phyloP scores from a whole-genome alignment of 2,329 filamentous ascomycete species.

The Graphilbum sp. region DNA sequence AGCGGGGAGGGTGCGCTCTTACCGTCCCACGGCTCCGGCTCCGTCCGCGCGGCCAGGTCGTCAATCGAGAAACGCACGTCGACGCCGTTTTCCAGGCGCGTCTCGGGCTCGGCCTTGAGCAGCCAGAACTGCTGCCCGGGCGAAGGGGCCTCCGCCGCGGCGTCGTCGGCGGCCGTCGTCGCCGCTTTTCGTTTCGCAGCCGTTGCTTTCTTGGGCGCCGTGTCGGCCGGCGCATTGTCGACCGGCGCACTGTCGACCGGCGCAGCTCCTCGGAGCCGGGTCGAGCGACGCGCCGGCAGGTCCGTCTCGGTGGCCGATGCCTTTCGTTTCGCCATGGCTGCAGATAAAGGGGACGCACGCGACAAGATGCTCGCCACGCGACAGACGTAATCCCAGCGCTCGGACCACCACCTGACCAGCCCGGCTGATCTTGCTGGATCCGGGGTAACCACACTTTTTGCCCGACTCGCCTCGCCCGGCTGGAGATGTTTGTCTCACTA shows the following conservation, averaged over 20 bases:
- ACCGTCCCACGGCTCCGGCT: conserved; percentile 88
- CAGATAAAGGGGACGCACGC: too few relatives aligned
- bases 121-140: conserved; percentile 48
- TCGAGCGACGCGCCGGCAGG: neutral
- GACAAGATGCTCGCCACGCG: too few relatives aligned
- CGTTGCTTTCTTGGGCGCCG: neutral
- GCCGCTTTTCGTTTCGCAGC: neutral
- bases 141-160: neutral
- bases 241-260: neutral
- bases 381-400: too few relatives aligned
- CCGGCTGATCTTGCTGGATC: too few relatives aligned
- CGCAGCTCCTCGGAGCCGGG: too few relatives aligned
- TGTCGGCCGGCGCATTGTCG: too few relatives aligned
- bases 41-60: conserved; percentile 54
- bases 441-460: too few relatives aligned
- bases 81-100: conserved; percentile 68
- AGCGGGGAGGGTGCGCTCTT: too few relatives aligned
- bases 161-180: neutral
- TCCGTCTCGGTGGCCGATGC: neutral
- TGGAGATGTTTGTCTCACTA: too few relatives aligned
- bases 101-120: conserved; percentile 78
- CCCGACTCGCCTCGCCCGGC: too few relatives aligned
- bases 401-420: too few relatives aligned
- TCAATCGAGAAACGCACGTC: conserved; percentile 94
- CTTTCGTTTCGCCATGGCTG: conserved; percentile 6